Evolutionary conservation across 2,329 filamentous ascomycete genomes (phyloP), one percentile per base, ranked within the genome.

Genomic region (Cryoendolithus antarcticus): DNA sequence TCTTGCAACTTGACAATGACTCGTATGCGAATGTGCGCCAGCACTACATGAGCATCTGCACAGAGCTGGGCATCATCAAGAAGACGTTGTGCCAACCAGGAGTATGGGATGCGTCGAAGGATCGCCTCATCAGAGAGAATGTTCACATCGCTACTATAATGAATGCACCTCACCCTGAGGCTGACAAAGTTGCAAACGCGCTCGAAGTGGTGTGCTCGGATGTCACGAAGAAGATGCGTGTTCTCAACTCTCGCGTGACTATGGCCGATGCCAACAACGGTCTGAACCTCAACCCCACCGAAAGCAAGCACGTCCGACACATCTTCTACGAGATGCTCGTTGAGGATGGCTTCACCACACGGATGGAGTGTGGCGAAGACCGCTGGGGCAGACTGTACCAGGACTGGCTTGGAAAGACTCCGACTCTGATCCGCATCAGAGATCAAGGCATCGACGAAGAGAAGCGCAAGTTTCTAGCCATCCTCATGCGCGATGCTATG

Each of bases 161-260:
- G 52, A 58, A 62, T 30, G 59, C 67, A 5, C 69, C 75, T 32
- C 69, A 72, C 19, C 69, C 71, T 3, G 66, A 77, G 13, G 58
- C 72, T 10, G 76, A 81, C 32, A 65, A 69, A 32, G 82, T 79
- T 54, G 70, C 70, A 30, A 66, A 85, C 34, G 82, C 83, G 0
- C 64, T 93, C 4, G 84, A 93, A 55, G 73, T 86, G 34, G 78
- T 93, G 15, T 86, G 82, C 53, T 80, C 75, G 21, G 83, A 89
- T 60, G 81, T 89, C 24, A 88, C 82, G 1, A 91, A 91, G 61
- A 70, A 81, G 12, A 78, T 88, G 67, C 75, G 84, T 51, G 75
- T 65, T 9, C 56, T 75, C 41, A 73, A 77, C 35, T 70, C 67
- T 28, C 68, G 73, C n/a, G 77, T 89, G 71, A 79, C 76, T 1